Evolutionary conservation across 2,329 filamentous ascomycete species (phyloP).

Genomic region (Leptographium flavum): DNA sequence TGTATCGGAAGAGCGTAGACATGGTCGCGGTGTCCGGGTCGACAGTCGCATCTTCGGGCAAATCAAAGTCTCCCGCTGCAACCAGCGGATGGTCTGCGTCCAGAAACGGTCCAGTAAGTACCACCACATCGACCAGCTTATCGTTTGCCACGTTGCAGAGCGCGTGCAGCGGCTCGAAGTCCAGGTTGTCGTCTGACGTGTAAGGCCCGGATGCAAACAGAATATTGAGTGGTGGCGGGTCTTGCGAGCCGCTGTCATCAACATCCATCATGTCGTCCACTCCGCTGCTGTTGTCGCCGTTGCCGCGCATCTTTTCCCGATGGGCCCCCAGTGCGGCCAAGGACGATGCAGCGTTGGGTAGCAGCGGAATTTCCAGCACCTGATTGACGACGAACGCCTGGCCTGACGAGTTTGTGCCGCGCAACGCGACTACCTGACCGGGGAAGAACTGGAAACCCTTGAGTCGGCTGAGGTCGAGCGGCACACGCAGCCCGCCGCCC

Average conservation of each 20-base stretch:
- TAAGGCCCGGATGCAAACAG: conserved; percentile 78
- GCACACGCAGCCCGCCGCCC: conserved; percentile 70
- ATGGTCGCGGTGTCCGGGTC: conserved; percentile 71
- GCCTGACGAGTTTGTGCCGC: conserved; percentile 76
- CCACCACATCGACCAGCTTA: conserved; percentile 59
- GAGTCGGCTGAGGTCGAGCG: conserved; percentile 59
- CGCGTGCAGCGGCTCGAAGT: conserved; percentile 74
- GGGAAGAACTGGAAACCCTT: conserved; percentile 74
- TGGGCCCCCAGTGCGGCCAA: conserved; percentile 51
- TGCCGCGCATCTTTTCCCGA: conserved; percentile 53
- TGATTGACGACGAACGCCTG: conserved; percentile 69
- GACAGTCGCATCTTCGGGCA: conserved; percentile 49
- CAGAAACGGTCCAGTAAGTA: conserved; percentile 78
- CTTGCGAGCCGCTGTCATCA: conserved; percentile 22
- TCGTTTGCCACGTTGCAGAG: conserved; percentile 67
- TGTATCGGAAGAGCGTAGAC: conserved; percentile 66
- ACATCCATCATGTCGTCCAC: conserved; percentile 41
- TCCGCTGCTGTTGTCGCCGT: conserved; percentile 19
- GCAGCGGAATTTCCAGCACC: conserved; percentile 57
- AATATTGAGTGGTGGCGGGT: conserved; percentile 56
- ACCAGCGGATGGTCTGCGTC: conserved; percentile 84
- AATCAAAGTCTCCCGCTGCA: conserved; percentile 64
- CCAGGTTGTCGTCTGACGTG: conserved; percentile 81
- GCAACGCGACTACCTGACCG: conserved; percentile 80
- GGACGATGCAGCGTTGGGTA: conserved; percentile 60